Evolutionary conservation across 164 flowering plant genomes (phyloP).

Genomic region (Vitis labrusca): DNA sequence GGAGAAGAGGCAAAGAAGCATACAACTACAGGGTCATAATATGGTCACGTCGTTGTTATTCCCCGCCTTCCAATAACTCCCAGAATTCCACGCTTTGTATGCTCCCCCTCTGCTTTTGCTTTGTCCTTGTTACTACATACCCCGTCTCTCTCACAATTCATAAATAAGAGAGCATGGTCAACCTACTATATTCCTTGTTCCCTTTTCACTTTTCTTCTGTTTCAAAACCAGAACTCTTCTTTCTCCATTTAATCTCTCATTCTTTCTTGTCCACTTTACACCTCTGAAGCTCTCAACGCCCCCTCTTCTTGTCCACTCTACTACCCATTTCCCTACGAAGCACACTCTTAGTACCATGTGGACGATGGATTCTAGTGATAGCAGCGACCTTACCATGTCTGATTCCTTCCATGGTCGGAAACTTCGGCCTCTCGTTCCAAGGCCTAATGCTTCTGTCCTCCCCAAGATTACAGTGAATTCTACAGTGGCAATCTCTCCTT

Average conservation of each 20-base stretch:
- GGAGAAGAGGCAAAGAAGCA: neutral
- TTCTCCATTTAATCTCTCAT: neutral
- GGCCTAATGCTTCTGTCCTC: neutral
- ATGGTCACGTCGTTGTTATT: neutral
- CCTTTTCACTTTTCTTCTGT: neutral
- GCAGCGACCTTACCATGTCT: neutral
- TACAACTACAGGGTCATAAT: neutral
- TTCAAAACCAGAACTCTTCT: neutral
- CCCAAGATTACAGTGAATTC: neutral
- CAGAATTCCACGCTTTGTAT: neutral
- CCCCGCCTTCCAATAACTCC: neutral
- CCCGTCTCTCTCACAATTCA: neutral
- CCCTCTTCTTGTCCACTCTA: neutral
- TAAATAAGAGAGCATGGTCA: neutral
- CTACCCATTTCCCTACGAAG: neutral
- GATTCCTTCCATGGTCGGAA: neutral
- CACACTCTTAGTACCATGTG: neutral
- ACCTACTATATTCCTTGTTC: constrained; percentile 1
- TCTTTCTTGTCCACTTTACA: neutral
- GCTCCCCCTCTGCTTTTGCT: neutral
- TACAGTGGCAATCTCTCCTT: neutral
- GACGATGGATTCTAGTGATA: neutral
- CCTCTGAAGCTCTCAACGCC: neutral
- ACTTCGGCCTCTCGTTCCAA: neutral
- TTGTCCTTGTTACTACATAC: neutral